Conservation (phyloP, 805 yeast species). For the Metschnikowia aberdeeniae region DNA sequence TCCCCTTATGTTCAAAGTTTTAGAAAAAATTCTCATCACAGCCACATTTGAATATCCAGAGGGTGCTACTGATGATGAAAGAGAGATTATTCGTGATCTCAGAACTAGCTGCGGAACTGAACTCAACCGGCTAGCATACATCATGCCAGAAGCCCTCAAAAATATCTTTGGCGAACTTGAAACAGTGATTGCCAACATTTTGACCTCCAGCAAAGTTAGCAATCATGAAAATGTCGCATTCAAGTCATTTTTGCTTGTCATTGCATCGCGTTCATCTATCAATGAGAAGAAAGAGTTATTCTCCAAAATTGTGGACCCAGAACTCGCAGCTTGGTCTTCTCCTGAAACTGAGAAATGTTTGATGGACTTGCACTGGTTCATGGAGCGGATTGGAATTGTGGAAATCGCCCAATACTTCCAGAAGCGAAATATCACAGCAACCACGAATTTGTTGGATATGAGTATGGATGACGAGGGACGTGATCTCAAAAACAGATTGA, state of each 20-base stretch:
- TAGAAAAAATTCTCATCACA: slow-evolving; percentile 79
- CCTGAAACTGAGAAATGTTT: slow-evolving; percentile 87
- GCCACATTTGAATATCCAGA: slow-evolving; percentile 80
- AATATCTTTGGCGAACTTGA: slow-evolving; percentile 80
- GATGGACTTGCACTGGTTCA: slow-evolving; percentile 90
- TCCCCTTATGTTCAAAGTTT: slow-evolving; percentile 70
- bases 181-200: slow-evolving; percentile 66
- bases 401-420: slow-evolving; percentile 89
- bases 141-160: slow-evolving; percentile 89
- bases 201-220: slow-evolving; percentile 66
- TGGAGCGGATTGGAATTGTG: slow-evolving; percentile 95
- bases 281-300: slow-evolving; percentile 74
- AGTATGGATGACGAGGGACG: slow-evolving; percentile 90
- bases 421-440: slow-evolving; percentile 72
- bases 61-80: slow-evolving; percentile 61
- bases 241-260: slow-evolving; percentile 85
- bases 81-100: slow-evolving; percentile 79
- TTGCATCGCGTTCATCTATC: slow-evolving; percentile 79
- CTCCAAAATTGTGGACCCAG: slow-evolving; percentile 88
- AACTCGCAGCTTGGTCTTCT: slow-evolving; percentile 87
- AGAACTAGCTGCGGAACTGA: slow-evolving; percentile 94
- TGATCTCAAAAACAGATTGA: slow-evolving; percentile 66
- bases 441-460: slow-evolving; percentile 69
- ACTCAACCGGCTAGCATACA: slow-evolving; percentile 84
- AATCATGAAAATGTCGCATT: slow-evolving; percentile 93